These are phyloP conservation scores for Wallacemonas sp. DNA, from an alignment of 208 protist genomes.

Conservation along the genomic window DNA sequence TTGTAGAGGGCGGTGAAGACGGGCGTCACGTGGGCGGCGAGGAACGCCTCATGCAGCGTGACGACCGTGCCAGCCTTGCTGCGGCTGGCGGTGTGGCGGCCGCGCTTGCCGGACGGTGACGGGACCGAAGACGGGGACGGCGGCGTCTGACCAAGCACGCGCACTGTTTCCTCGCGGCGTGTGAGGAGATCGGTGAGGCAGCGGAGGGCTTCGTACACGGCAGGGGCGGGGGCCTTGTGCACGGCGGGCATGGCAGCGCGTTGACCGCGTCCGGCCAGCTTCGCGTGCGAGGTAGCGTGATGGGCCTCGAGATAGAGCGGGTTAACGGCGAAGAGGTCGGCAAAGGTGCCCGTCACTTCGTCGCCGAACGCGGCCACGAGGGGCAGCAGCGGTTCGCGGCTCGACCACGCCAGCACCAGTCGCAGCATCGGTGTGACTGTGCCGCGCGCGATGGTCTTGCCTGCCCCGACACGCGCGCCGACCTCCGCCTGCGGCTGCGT, in stretches of 20 bases:
- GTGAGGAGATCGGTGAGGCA: slow-evolving; percentile 73
- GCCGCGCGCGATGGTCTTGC: slow-evolving; percentile 25
- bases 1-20: slow-evolving; percentile 76
- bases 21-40: slow-evolving; percentile 55
- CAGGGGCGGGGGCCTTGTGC: slow-evolving; percentile 38
- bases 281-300: background rate
- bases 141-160: slow-evolving; percentile 19
- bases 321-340: slow-evolving; percentile 72
- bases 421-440: slow-evolving; percentile 67
- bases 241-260: slow-evolving; percentile 16
- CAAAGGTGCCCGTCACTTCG: slow-evolving; percentile 57
- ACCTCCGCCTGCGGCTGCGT: slow-evolving; percentile 7
- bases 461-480: background rate
- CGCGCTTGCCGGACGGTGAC: no score
- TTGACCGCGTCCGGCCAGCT: background rate
- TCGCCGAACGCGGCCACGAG: slow-evolving; percentile 54
- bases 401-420: slow-evolving; percentile 68
- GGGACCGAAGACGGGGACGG: no score
- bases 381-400: slow-evolving; percentile 48
- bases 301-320: slow-evolving; percentile 5
- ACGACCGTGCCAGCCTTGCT: no score
- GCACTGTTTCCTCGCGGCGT: slow-evolving; percentile 45
- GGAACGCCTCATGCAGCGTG: slow-evolving; percentile 58
- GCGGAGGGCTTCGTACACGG: slow-evolving; percentile 67
- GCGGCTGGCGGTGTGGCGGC: no score